These are phyloP conservation scores for Candida broadrunensis DNA, from an alignment of 805 yeast species.

Conservation along the genomic window DNA sequence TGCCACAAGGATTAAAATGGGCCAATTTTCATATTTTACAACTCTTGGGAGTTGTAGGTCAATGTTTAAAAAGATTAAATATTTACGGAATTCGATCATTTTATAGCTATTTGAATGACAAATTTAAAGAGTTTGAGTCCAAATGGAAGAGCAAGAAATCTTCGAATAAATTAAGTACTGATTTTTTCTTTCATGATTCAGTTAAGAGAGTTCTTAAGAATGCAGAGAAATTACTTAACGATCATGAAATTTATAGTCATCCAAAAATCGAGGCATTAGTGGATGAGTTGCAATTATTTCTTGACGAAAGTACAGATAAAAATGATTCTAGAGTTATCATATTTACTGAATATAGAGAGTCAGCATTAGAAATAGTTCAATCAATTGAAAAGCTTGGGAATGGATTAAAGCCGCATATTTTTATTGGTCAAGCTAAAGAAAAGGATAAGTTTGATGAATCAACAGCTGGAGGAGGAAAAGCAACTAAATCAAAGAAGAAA, in stretches of 20 bases:
- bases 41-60: slow-evolving; percentile 69
- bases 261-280: slow-evolving; percentile 65
- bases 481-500: slow-evolving; percentile 20
- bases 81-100: slow-evolving; percentile 84
- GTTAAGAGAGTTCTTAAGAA: slow-evolving; percentile 39
- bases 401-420: slow-evolving; percentile 67
- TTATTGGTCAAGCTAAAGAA: slow-evolving; percentile 87
- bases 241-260: slow-evolving; percentile 38
- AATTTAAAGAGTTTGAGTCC: slow-evolving; percentile 54
- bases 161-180: slow-evolving; percentile 59
- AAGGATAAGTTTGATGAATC: slow-evolving; percentile 66
- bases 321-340: slow-evolving; percentile 73
- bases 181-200: slow-evolving; percentile 53
- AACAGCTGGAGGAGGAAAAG: slow-evolving; percentile 24
- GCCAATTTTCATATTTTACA: slow-evolving; percentile 59
- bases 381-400: slow-evolving; percentile 42
- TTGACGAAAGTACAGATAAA: slow-evolving; percentile 24
- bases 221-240: slow-evolving; percentile 2
- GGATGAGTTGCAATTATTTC: slow-evolving; percentile 57
- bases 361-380: slow-evolving; percentile 83
- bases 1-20: slow-evolving; percentile 76
- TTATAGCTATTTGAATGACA: slow-evolving; percentile 60
- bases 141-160: slow-evolving; percentile 54
- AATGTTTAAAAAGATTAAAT: slow-evolving; percentile 62
- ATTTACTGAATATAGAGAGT: slow-evolving; percentile 84